Conservation (phyloP, 2,329 filamentous ascomycete species). For the Nigrograna mackinnonii region DNA sequence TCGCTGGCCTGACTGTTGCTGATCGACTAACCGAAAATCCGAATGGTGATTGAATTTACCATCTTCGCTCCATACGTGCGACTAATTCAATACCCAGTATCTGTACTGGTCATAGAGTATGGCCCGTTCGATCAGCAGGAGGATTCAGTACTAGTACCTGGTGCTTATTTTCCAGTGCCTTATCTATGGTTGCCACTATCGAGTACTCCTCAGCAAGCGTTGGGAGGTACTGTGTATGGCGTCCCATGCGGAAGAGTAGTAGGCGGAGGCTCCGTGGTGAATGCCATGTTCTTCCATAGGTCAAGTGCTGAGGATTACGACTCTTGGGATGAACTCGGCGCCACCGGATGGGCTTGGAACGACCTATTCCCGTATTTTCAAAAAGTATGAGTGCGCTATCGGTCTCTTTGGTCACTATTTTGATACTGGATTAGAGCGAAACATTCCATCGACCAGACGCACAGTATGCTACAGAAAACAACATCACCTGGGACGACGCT, state of each 20-base stretch:
- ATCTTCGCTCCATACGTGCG: not conserved
- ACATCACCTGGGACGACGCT: constrained; percentile 23
- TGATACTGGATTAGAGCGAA: too few species aligned
- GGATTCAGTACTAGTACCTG: constrained; percentile 23
- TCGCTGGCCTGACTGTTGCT: constrained; percentile 26
- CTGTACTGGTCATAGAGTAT: constrained; percentile 31
- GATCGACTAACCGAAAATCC: constrained; percentile 27
- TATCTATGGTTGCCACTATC: constrained; percentile 25
- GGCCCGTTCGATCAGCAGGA: constrained; percentile 26
- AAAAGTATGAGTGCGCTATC: constrained; percentile 20
- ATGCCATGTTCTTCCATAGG: constrained; percentile 40
- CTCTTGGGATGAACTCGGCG: constrained; percentile 60
- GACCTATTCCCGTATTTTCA: constrained; percentile 44
- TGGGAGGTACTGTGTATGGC: constrained; percentile 16
- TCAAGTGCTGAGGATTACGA: constrained; percentile 42
- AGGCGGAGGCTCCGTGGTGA: constrained; percentile 38
- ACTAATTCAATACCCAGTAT: constrained; percentile 11
- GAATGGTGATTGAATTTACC: constrained; percentile 8
- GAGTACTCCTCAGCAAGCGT: constrained; percentile 18
- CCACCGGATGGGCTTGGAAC: constrained; percentile 61
- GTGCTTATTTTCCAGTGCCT: constrained; percentile 19
- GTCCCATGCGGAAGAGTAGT: constrained; percentile 28
- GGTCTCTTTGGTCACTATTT: too few species aligned
- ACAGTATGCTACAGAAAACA: constrained; percentile 13
- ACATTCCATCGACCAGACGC: constrained; percentile 20